Base-by-base conservation (phyloP, 2,329 filamentous ascomycete genomes). In the Hortaea sp. region DNA sequence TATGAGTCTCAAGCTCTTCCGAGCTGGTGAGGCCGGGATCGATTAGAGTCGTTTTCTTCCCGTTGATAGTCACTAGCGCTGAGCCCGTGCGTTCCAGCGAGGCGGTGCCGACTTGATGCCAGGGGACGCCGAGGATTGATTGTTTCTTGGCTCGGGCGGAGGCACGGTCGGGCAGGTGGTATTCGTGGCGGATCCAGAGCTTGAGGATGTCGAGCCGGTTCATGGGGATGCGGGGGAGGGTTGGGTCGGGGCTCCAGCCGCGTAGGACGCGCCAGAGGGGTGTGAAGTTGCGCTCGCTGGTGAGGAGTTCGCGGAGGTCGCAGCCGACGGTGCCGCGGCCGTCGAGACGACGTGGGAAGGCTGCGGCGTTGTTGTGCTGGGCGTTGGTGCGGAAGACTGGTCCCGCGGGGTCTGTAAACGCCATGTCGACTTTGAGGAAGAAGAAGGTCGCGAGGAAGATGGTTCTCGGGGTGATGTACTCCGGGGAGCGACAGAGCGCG, bases 351-450 rank as follows among this genome's bases (percentile, higher is more conserved):
- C 41, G 46, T n/a, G 44, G 47, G 31, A 45, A 37, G 3, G 39
- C 43, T 11, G 10, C n/a, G 39, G 42, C 38, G 29, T 47, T 49
- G 31, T 37, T 46, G 44, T 48, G 37, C 10, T 48, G 45, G 13
- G 42, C 42, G 41, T 52, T 50, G 38, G 44, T 20, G 4, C 48
- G 51, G 6, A 45, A 54, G 35, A 54, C 28, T 4, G 45, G 41
- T 29, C 49, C 71, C 27, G 78, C 60, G 0, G 84, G 82, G 52
- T 85, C 75, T 47, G 76, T 78, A 63, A 87, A 80, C 45, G 73
- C 71, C 76, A 88, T 79, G 57, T 79, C 74, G 11, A 92, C 73
- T 66, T 90, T 89, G 51, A 85, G 59, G 53, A 86, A 69, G 67
- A 90, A 81, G 49, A 82, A 63, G 39, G 80, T 76, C 2, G 77